Conservation (phyloP, 1,284 basidiomycete species). For the Puccinia horiana region DNA sequence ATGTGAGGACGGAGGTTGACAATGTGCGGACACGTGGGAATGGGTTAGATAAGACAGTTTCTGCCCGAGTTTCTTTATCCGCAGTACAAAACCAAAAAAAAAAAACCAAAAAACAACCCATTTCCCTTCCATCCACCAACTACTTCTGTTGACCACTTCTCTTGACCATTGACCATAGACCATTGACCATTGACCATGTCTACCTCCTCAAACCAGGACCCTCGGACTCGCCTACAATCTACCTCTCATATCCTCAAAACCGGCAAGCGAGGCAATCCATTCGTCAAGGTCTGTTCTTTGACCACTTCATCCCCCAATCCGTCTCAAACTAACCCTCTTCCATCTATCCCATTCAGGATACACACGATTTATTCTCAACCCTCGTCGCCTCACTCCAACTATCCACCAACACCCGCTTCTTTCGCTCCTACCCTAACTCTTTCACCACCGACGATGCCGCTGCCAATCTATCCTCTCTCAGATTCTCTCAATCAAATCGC, state of each 20-base stretch:
- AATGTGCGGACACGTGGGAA: too few relatives aligned
- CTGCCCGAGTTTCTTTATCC: too few relatives aligned
- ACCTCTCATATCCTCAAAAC: constrained; percentile 95
- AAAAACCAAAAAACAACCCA: too few relatives aligned
- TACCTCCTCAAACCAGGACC: constrained; percentile 14
- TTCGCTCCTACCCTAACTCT: constrained; percentile 88
- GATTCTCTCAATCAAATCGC: constrained; percentile 98
- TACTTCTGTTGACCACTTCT: too few relatives aligned
- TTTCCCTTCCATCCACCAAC: too few relatives aligned
- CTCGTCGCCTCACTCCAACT: constrained; percentile 90
- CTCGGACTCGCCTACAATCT: constrained; percentile 56
- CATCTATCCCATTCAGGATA: constrained; percentile 69
- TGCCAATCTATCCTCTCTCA: constrained; percentile 87
- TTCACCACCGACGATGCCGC: constrained; percentile 97
- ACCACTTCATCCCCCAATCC: not conserved
- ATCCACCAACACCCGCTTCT: constrained; percentile 87
- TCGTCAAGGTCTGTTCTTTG: constrained; percentile 69
- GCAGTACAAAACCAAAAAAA: too few relatives aligned
- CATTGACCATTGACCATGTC: not conserved
- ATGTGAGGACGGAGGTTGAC: too few relatives aligned
- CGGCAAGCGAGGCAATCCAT: constrained; percentile 88
- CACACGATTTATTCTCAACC: constrained; percentile 95
- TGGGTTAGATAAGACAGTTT: too few relatives aligned
- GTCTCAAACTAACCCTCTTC: not conserved
- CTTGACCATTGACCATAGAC: too few relatives aligned